These are phyloP conservation scores for Serpula lacrymans DNA, from an alignment of 768 basidiomycete species.

Conservation along the genomic window DNA sequence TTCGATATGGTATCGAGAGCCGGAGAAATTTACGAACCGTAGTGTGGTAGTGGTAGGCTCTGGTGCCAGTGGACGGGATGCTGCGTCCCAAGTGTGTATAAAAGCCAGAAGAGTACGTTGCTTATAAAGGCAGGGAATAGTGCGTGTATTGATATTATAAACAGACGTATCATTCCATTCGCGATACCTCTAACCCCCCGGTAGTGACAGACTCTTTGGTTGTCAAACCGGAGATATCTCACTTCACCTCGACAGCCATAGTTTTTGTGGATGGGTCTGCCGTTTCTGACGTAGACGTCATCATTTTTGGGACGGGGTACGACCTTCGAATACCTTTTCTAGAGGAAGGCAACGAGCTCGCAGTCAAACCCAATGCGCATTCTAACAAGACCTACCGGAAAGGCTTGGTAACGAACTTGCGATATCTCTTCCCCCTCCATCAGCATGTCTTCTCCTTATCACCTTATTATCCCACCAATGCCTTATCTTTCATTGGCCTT, in stretches of 20 bases:
- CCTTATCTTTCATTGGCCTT: constrained; percentile 54
- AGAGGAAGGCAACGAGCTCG: constrained; percentile 20
- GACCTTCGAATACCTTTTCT: constrained; percentile 51
- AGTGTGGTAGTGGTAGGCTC: constrained; percentile 50
- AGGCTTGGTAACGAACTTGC: constrained; percentile 43
- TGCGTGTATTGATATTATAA: background rate
- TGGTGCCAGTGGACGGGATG: constrained; percentile 45
- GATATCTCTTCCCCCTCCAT: constrained; percentile 55
- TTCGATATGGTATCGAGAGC: constrained; percentile 51
- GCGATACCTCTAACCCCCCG: constrained; percentile 18
- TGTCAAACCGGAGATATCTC: constrained; percentile 42
- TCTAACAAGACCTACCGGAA: constrained; percentile 10
- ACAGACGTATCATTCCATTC: constrained; percentile 36
- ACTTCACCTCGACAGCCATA: constrained; percentile 42
- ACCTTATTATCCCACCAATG: constrained; percentile 43
- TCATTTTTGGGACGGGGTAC: constrained; percentile 58
- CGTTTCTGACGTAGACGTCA: constrained; percentile 37
- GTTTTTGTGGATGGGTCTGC: constrained; percentile 47
- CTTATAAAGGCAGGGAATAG: background rate
- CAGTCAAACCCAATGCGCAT: constrained; percentile 12
- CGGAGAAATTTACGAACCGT: constrained; percentile 38
- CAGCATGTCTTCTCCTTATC: constrained; percentile 51
- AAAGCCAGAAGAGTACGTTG: constrained; percentile 41
- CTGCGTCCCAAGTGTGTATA: constrained; percentile 37
- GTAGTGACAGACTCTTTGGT: constrained; percentile 22